phyloP scores from a whole-genome alignment of 208 protist genomes.

The Leishmania gerbilli region DNA sequence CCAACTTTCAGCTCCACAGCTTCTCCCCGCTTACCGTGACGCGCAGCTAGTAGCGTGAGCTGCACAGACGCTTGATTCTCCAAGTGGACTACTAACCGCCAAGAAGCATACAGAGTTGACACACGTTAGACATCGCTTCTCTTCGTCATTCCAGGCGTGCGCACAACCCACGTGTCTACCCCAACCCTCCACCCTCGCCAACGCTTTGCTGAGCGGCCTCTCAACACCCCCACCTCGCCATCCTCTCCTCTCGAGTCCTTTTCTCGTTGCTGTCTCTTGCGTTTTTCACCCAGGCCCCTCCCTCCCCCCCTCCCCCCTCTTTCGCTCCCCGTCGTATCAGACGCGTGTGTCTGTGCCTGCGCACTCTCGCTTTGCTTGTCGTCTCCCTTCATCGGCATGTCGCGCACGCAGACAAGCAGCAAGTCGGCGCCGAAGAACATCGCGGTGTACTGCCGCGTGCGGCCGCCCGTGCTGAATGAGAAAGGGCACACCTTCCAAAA shows the following conservation, averaged over 20 bases:
- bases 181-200: neutral
- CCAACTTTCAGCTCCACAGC: neutral
- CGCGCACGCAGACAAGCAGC: conserved; percentile 40
- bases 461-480: conserved; percentile 74
- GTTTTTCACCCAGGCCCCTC: neutral
- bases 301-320: neutral
- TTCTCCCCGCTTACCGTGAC: neutral
- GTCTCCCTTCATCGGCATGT: conserved; percentile 31
- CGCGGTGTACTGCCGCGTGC: conserved; percentile 84
- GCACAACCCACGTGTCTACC: neutral
- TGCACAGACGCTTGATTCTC: neutral
- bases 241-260: neutral
- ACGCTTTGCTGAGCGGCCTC: neutral
- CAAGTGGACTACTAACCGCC: neutral
- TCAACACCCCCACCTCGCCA: neutral
- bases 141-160: neutral
- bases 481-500: conserved; percentile 76
- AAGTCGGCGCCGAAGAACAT: conserved; percentile 85
- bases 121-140: neutral
- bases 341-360: too few relatives aligned
- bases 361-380: neutral
- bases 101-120: neutral
- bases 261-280: neutral
- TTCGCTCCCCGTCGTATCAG: neutral
- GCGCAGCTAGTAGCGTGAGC: neutral